A percentile compares a stretch with the other conserved stretches of the same genome.
These are phyloP conservation scores for Fomitopsis pulvina DNA, from an alignment of 768 basidiomycete species.

Conservation along the genomic window DNA sequence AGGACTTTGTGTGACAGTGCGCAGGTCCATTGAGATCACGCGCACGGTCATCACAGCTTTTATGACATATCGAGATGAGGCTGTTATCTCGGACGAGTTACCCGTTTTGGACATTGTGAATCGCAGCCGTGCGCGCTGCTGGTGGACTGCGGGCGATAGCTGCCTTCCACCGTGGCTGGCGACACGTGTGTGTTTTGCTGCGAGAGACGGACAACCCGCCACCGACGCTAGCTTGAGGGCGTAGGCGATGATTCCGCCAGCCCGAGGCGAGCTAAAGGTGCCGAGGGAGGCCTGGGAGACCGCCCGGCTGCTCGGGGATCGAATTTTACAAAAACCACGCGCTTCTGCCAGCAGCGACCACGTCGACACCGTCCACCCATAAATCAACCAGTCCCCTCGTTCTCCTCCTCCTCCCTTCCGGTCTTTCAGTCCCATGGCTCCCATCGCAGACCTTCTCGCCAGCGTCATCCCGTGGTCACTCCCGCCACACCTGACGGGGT, in stretches of 20 bases:
- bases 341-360: constrained; percentile 15
- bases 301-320: constrained; percentile 2
- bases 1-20: too few relatives aligned
- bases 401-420: constrained; percentile 13
- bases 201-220: too few relatives aligned
- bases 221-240: too few relatives aligned
- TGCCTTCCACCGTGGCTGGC: too few relatives aligned
- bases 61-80: not conserved
- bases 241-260: too few relatives aligned
- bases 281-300: not conserved
- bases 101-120: not conserved
- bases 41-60: not conserved
- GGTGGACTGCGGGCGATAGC: not conserved
- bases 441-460: constrained; percentile 69
- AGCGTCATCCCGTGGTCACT: constrained; percentile 47
- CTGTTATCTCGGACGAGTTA: not conserved
- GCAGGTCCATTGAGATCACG: too few relatives aligned
- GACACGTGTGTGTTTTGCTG: too few relatives aligned
- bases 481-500: constrained; percentile 51
- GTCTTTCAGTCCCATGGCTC: constrained; percentile 45
- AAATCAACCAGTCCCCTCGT: constrained; percentile 3
- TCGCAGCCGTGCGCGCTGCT: not conserved
- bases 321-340: constrained; percentile 18
- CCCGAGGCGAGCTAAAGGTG: too few relatives aligned
- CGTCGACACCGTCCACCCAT: constrained; percentile 6